Conservation (phyloP, 2,329 filamentous ascomycete genomes). For the Ophiostoma quercus region DNA sequence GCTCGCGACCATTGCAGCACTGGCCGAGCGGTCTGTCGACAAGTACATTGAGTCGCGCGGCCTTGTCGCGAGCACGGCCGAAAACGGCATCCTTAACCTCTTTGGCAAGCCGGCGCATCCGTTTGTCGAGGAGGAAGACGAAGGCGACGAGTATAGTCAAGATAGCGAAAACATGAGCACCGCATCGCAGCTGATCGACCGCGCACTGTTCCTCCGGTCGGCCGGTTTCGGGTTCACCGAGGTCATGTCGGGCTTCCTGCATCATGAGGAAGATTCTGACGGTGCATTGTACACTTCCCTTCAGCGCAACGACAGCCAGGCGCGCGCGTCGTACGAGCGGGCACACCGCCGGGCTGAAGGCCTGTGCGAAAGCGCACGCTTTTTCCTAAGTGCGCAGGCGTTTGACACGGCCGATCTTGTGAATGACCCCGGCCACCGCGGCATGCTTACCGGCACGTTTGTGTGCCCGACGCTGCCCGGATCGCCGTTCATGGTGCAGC, state of each 20-base stretch:
- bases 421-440: slow-evolving; percentile 44
- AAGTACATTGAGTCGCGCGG: slow-evolving; percentile 40
- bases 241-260: slow-evolving; percentile 59
- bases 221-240: slow-evolving; percentile 57
- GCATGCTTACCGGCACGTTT: slow-evolving; percentile 55
- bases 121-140: slow-evolving; percentile 29
- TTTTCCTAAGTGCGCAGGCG: slow-evolving; percentile 55
- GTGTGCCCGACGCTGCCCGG: slow-evolving; percentile 50
- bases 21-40: slow-evolving; percentile 60
- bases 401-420: slow-evolving; percentile 49
- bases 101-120: slow-evolving; percentile 47
- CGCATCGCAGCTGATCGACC: slow-evolving; percentile 38
- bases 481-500: slow-evolving; percentile 56
- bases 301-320: slow-evolving; percentile 35
- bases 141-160: slow-evolving; percentile 34
- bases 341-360: slow-evolving; percentile 49
- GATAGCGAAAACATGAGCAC: slow-evolving; percentile 33
- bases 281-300: background rate
- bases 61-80: slow-evolving; percentile 43
- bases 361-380: slow-evolving; percentile 51
- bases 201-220: slow-evolving; percentile 42
- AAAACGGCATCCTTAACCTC: slow-evolving; percentile 48
- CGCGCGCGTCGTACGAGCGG: slow-evolving; percentile 48
- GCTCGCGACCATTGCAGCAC: slow-evolving; percentile 62
- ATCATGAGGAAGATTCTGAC: slow-evolving; percentile 35